These are phyloP conservation scores for Pythium brassicae DNA, from an alignment of 352 stramenopile genomes.

Conservation along the genomic window DNA sequence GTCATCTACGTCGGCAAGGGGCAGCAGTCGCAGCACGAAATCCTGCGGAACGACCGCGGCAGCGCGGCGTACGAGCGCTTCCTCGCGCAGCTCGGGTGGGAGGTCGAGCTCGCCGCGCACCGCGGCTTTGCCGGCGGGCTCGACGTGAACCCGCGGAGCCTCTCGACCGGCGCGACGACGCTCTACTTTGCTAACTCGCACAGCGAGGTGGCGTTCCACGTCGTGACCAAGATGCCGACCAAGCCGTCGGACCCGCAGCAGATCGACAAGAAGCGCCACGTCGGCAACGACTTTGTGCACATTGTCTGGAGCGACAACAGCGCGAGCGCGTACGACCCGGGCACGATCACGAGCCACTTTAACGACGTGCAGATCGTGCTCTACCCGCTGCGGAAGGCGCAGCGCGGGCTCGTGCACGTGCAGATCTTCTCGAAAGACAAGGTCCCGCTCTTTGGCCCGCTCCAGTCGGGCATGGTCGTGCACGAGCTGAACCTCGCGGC, in stretches of 20 bases:
- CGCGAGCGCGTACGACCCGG: slow-evolving; percentile 65
- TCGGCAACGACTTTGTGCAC: slow-evolving; percentile 86
- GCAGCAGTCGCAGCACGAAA: slow-evolving; percentile 75
- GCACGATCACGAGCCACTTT: slow-evolving; percentile 88
- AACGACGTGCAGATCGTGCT: slow-evolving; percentile 88
- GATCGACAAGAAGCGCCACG: slow-evolving; percentile 88
- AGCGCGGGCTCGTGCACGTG: slow-evolving; percentile 67
- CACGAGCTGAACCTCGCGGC: slow-evolving; percentile 58
- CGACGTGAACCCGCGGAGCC: slow-evolving; percentile 74
- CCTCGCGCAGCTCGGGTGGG: slow-evolving; percentile 72
- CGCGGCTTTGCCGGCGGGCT: slow-evolving; percentile 72
- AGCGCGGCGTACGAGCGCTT: slow-evolving; percentile 66
- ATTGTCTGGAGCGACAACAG: slow-evolving; percentile 86
- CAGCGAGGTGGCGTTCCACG: slow-evolving; percentile 85
- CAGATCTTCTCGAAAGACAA: slow-evolving; percentile 83
- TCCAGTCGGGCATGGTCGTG: slow-evolving; percentile 84
- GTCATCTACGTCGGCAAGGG: slow-evolving; percentile 80
- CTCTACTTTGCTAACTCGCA: slow-evolving; percentile 82
- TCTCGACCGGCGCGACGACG: slow-evolving; percentile 69
- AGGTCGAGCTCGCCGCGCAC: slow-evolving; percentile 63
- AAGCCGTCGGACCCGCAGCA: slow-evolving; percentile 75
- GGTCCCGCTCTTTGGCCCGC: slow-evolving; percentile 68
- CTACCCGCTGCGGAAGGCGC: slow-evolving; percentile 58
- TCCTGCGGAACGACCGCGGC: slow-evolving; percentile 73
- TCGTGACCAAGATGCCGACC: slow-evolving; percentile 87